Evolutionary conservation across 305 asterid species (phyloP), one percentile per base, ranked within the genome.

Genomic region (Fraxinus dipetala): DNA sequence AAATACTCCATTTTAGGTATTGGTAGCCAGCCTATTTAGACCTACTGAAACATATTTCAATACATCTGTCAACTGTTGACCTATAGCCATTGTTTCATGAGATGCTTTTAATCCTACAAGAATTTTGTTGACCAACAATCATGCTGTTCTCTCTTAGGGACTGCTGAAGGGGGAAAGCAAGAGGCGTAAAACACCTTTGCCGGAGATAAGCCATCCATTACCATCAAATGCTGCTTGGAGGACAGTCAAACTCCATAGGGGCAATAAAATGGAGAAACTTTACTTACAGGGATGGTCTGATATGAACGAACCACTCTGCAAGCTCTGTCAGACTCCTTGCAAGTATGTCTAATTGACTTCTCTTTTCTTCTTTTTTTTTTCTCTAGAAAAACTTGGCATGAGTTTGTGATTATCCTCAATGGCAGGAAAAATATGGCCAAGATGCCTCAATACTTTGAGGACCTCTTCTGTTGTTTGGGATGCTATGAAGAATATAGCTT

Each of bases 231-330:
- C 98, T 75, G 73, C 88, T 30, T 92, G 95, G 98, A 90, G 87
- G 81, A 82, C 86, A 81, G 92, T 94, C 81, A 80, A 79, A 86
- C 95, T 96, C 67, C 79, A 38, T 70, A 82, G 89, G 78, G 85
- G 91, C 67, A 79, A 65, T 79, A 93, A 90, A 80, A 92, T 91
- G 82, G 93, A 91, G 87, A 91, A 88, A 87, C 77, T 85, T 73
- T 96, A 93, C 85, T 74, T 86, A n/a, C 99, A 96, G 87, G 99
- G 97, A 79, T 93, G 97, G 97, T 93, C 98, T 63, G 83, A 91
- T 78, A 79, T 82, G 86, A 91, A 93, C 54, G 98, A 92, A 90
- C 99, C 99, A 70, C 98, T 96, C 84, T 96, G 99, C 94, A 96
- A 96, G 88, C 91, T 94, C 43, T 96, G 99, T 78, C 99, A 93